A percentile compares a stretch with the other conserved stretches of the same genome.
phyloP scores from a whole-genome alignment of 495 filamentous ascomycete genomes.

The Aspergillus coremiiformis region DNA sequence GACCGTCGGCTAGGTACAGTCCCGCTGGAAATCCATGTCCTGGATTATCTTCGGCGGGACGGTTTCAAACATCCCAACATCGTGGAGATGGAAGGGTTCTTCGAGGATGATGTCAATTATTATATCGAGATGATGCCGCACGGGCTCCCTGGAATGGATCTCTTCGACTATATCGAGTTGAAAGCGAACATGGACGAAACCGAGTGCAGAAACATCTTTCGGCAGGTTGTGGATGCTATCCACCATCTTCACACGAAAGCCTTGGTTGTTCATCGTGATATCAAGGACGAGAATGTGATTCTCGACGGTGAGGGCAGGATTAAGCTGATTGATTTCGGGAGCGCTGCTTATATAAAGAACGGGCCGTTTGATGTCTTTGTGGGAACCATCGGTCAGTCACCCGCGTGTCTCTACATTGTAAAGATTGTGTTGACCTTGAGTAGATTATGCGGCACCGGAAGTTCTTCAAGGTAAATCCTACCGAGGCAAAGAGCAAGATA shows the following conservation, averaged over 20 bases:
- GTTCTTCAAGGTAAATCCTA: slow-evolving; percentile 92
- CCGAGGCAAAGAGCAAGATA: slow-evolving; percentile 92
- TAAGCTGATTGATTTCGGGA: slow-evolving; percentile 97
- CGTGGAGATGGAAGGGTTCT: slow-evolving; percentile 97
- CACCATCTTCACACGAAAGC: slow-evolving; percentile 90
- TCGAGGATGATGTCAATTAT: slow-evolving; percentile 96
- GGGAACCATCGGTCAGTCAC: slow-evolving; percentile 82
- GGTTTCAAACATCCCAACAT: slow-evolving; percentile 90
- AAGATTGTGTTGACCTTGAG: not conserved
- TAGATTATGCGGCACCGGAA: slow-evolving; percentile 96
- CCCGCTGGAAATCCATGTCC: slow-evolving; percentile 92
- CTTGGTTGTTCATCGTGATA: slow-evolving; percentile 89
- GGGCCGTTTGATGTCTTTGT: slow-evolving; percentile 99
- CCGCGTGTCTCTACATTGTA: not conserved
- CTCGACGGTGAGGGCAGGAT: slow-evolving; percentile 92
- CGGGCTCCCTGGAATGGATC: slow-evolving; percentile 93
- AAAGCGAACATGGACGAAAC: slow-evolving; percentile 92
- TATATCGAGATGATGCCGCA: slow-evolving; percentile 99
- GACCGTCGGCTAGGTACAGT: slow-evolving; percentile 94
- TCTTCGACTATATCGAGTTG: slow-evolving; percentile 98
- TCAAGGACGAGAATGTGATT: slow-evolving; percentile 98
- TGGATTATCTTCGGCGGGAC: slow-evolving; percentile 86
- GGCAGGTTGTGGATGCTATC: slow-evolving; percentile 81
- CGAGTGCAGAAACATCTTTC: slow-evolving; percentile 91
- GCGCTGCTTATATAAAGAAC: slow-evolving; percentile 95